Conservation (phyloP, 2,329 filamentous ascomycete genomes). For the Cyphellophora europaea region DNA sequence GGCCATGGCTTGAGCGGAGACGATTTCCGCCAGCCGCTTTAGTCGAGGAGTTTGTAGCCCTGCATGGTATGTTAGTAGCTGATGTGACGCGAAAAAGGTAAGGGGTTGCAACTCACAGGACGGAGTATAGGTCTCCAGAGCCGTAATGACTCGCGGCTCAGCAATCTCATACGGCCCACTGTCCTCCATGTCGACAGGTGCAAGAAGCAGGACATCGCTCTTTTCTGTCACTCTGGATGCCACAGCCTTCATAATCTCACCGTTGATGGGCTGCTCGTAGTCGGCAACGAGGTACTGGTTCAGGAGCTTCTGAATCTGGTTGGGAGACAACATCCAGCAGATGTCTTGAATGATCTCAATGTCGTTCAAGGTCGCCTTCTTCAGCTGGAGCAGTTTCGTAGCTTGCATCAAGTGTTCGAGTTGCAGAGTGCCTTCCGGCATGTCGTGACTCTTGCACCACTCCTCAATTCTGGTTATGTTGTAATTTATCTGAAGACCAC, state of each 20-base stretch:
- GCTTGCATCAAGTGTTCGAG: constrained; percentile 98
- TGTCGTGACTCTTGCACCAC: constrained; percentile 99
- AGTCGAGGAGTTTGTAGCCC: constrained; percentile 93
- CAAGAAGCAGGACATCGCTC: constrained; percentile 86
- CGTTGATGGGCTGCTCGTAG: constrained; percentile 98
- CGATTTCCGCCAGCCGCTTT: constrained; percentile 96
- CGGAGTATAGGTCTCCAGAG: constrained; percentile 94
- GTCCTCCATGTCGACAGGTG: constrained; percentile 97
- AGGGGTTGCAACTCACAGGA: constrained; percentile 63
- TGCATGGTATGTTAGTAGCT: constrained; percentile 32
- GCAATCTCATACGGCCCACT: constrained; percentile 98
- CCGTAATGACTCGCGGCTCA: constrained; percentile 89
- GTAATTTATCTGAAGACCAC: constrained; percentile 98
- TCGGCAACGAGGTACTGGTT: constrained; percentile 98
- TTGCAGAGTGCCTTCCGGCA: constrained; percentile 96
- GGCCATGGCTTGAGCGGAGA: constrained; percentile 89
- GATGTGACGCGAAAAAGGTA: background rate
- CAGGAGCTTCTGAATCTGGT: constrained; percentile 96
- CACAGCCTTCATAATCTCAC: constrained; percentile 99
- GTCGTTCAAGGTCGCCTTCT: constrained; percentile 97
- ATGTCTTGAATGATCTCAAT: constrained; percentile 99
- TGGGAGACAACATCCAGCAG: constrained; percentile 91
- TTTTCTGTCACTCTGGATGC: constrained; percentile 96
- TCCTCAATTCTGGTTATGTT: constrained; percentile 99
- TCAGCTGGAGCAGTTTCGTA: constrained; percentile 93